These are phyloP conservation scores for Lachancea cidri DNA, from an alignment of 805 yeast genomes.

Conservation along the genomic window DNA sequence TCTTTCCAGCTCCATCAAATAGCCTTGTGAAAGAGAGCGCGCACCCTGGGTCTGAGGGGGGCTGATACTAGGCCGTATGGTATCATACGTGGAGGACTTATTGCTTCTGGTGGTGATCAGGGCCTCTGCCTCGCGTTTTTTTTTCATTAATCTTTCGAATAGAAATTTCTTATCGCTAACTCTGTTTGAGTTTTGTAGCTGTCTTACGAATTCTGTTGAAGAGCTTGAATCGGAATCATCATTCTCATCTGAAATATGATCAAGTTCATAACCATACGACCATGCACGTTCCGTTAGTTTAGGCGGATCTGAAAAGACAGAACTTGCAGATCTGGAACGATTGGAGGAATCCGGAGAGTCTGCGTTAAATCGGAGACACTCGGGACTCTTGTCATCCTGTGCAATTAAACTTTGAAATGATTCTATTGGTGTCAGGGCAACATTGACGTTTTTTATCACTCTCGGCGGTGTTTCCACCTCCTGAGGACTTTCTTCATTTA, in stretches of 20 bases:
- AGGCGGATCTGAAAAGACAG: conserved; percentile 26
- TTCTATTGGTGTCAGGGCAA: conserved; percentile 13
- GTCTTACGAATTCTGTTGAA: conserved; percentile 20
- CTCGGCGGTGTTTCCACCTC: neutral
- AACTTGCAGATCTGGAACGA: conserved; percentile 22
- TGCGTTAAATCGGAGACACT: neutral
- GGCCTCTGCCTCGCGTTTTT: conserved; percentile 3
- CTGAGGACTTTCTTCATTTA: conserved; percentile 1
- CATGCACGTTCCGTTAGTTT: conserved; percentile 18
- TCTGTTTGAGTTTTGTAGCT: conserved; percentile 27
- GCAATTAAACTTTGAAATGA: neutral
- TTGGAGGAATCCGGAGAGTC: conserved; percentile 15
- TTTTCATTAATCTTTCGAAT: conserved; percentile 26
- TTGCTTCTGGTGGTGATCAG: neutral
- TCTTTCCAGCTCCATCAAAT: conserved; percentile 19
- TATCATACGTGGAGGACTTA: neutral
- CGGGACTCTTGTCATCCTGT: conserved; percentile 1
- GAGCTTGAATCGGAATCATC: conserved; percentile 15
- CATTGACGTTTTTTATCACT: conserved; percentile 2
- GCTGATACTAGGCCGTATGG: conserved; percentile 1
- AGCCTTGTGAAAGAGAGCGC: conserved; percentile 20
- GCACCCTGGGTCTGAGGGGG: neutral
- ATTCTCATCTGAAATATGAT: conserved; percentile 11
- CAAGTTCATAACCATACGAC: conserved; percentile 17
- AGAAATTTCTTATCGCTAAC: conserved; percentile 31